Percentiles rank a stretch among this genome's conserved stretches.
Conservation (phyloP, 2,329 filamentous ascomycete genomes). For the Exophiala sideris region DNA sequence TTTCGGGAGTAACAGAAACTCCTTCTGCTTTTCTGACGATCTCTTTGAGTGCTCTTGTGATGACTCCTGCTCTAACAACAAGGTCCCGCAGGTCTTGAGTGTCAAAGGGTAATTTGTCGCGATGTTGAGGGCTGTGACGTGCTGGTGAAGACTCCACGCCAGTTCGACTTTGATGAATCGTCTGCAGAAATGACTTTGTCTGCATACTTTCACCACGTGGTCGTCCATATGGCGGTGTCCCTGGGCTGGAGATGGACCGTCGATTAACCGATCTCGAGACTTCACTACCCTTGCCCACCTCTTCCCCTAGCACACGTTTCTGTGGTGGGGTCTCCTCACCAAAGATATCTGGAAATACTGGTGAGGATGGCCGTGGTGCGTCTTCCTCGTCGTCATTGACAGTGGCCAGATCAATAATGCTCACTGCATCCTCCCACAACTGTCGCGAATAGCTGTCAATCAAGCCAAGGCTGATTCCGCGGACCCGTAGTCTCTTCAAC, state of each 20-base stretch:
- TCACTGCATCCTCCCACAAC: conserved; percentile 63
- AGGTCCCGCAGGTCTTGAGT: conserved; percentile 62
- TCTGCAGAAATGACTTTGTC: conserved; percentile 60
- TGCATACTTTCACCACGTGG: conserved; percentile 57
- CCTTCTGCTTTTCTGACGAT: conserved; percentile 49
- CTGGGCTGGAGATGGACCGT: conserved; percentile 27
- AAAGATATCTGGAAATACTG: conserved; percentile 56
- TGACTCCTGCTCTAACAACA: conserved; percentile 50
- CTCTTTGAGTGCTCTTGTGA: conserved; percentile 49
- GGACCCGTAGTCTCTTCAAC: conserved; percentile 58
- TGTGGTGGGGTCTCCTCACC: conserved; percentile 37
- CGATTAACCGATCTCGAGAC: conserved; percentile 12
- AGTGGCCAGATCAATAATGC: conserved; percentile 64
- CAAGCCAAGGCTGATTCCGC: conserved; percentile 53
- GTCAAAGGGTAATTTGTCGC: conserved; percentile 62
- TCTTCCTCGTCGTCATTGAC: conserved; percentile 59
- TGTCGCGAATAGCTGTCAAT: conserved; percentile 52
- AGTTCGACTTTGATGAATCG: conserved; percentile 52
- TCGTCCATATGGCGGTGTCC: conserved; percentile 35
- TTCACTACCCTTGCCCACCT: conserved; percentile 2
- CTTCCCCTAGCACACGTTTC: conserved; percentile 14
- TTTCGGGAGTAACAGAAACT: conserved; percentile 35
- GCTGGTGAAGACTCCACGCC: conserved; percentile 30
- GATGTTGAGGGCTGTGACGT: conserved; percentile 30
- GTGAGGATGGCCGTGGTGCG: conserved; percentile 49